Evolutionary conservation across 306 rosid species (phyloP), one percentile per base, ranked within the genome.

Genomic region (Quercus glauca): DNA sequence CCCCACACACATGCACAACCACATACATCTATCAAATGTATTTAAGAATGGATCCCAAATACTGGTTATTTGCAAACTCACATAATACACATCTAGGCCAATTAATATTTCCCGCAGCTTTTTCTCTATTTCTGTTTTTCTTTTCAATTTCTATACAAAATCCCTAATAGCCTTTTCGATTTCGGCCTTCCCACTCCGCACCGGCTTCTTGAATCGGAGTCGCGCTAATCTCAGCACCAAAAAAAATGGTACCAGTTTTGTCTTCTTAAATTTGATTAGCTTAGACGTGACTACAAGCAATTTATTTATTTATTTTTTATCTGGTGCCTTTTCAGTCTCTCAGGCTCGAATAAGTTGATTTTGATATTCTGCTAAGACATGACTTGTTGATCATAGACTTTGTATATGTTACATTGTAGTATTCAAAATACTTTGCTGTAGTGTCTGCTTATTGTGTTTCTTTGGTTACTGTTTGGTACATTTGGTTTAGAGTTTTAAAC

Each of bases 261-360:
- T 5, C 69, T 67, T 49, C 14, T 55, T 57, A 80, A 18, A 45
- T 74, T 58, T 43, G 3, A 4, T 51, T 31, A 11, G 76, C 69
- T 69, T n/a, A n/a, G n/a, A n/a, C n/a, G n/a, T n/a, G n/a, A n/a
- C n/a, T n/a, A n/a, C n/a, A n/a, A n/a, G n/a, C n/a, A n/a, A n/a
- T n/a, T n/a, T n/a, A n/a, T n/a, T n/a, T n/a, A n/a, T 77, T 45
- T 49, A 0, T 28, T 57, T 7, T 75, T 3, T 78, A n/a, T 8
- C 52, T n/a, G 49, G 58, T 63, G 18, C 20, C 35, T 69, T 69
- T 67, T 73, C 84, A 84, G 88, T 83, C 87, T 79, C 83, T 82
- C 80, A 37, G 74, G 58, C 86, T 82, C 26, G 82, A 77, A 21
- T 73, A 69, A 81, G 80, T 49, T 49, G 53, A 49, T 49, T 49